These are phyloP conservation scores for Acanthamoeba divionensis DNA, from an alignment of 208 protist species.

Conservation along the genomic window DNA sequence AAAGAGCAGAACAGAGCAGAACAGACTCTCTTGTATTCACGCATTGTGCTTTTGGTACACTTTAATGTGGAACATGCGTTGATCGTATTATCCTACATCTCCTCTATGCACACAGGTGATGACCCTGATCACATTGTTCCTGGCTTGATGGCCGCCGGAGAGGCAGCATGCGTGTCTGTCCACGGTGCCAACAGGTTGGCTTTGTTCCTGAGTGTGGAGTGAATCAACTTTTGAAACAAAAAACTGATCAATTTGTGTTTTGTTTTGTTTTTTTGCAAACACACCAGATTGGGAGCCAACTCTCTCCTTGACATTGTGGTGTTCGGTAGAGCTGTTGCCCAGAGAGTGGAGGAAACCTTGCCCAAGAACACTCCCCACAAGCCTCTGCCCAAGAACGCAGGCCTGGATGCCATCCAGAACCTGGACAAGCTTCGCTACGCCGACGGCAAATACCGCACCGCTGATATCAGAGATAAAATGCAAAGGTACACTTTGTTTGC, in stretches of 20 bases:
- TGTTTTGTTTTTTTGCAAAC: too few species aligned
- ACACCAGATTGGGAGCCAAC: too few species aligned
- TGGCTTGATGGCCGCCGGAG: slow-evolving; percentile 96
- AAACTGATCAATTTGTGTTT: too few species aligned
- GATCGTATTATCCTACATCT: too few species aligned
- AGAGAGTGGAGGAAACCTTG: slow-evolving; percentile 90
- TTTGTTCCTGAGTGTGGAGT: too few species aligned
- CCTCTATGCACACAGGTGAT: slow-evolving; percentile 87
- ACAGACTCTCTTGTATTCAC: too few species aligned
- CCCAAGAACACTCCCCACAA: slow-evolving; percentile 85
- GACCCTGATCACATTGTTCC: slow-evolving; percentile 92
- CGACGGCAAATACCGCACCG: slow-evolving; percentile 87
- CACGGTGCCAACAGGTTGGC: slow-evolving; percentile 98
- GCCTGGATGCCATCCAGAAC: slow-evolving; percentile 92
- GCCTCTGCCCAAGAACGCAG: slow-evolving; percentile 83
- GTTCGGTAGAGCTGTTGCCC: slow-evolving; percentile 95
- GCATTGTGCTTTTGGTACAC: slow-evolving; percentile 79
- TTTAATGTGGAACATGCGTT: neutral
- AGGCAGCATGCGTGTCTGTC: slow-evolving; percentile 94
- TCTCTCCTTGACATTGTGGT: slow-evolving; percentile 99
- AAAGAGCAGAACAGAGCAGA: too few species aligned
- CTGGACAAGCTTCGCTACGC: slow-evolving; percentile 93
- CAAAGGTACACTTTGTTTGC: slow-evolving; percentile 76
- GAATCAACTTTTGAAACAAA: too few species aligned
- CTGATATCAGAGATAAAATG: slow-evolving; percentile 94